phyloP scores from a whole-genome alignment of 2,329 filamentous ascomycete species.

The Aureobasidium subglaciale region DNA sequence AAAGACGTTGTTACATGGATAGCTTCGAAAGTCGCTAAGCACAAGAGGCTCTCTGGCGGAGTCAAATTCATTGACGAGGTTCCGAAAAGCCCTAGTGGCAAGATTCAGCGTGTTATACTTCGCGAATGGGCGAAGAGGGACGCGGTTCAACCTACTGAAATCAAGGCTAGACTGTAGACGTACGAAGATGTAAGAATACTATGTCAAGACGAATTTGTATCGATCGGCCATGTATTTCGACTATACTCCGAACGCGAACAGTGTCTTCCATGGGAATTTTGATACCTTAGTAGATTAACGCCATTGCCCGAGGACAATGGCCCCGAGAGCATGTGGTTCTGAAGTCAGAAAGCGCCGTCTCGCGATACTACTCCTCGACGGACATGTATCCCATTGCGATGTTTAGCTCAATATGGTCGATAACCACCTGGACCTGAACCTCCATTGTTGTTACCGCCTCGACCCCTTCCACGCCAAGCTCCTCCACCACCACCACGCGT shows the following conservation, averaged over 20 bases:
- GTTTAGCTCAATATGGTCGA: not conserved
- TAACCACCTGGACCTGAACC: not conserved
- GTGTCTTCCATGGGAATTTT: too few species aligned
- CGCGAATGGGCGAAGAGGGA: conserved; percentile 53
- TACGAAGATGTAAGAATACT: not conserved
- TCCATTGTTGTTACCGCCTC: not conserved
- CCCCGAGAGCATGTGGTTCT: too few species aligned
- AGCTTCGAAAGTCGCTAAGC: conserved; percentile 32
- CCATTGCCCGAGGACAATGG: too few species aligned
- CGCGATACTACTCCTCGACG: too few species aligned
- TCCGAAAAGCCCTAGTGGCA: conserved; percentile 51
- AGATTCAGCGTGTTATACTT: conserved; percentile 51
- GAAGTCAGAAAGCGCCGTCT: too few species aligned
- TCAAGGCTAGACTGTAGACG: conserved; percentile 20
- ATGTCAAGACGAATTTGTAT: too few species aligned
- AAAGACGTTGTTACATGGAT: conserved; percentile 33
- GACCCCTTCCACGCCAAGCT: conserved; percentile 6
- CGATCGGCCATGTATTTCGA: too few species aligned
- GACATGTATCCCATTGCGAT: too few species aligned
- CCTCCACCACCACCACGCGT: not conserved
- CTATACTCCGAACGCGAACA: too few species aligned
- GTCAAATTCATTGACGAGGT: conserved; percentile 51
- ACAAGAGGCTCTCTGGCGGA: conserved; percentile 35
- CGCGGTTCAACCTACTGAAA: conserved; percentile 27
- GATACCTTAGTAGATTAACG: too few species aligned